These are phyloP conservation scores for Fragaria iinumae DNA, from an alignment of 306 rosid genomes.

Conservation along the genomic window DNA sequence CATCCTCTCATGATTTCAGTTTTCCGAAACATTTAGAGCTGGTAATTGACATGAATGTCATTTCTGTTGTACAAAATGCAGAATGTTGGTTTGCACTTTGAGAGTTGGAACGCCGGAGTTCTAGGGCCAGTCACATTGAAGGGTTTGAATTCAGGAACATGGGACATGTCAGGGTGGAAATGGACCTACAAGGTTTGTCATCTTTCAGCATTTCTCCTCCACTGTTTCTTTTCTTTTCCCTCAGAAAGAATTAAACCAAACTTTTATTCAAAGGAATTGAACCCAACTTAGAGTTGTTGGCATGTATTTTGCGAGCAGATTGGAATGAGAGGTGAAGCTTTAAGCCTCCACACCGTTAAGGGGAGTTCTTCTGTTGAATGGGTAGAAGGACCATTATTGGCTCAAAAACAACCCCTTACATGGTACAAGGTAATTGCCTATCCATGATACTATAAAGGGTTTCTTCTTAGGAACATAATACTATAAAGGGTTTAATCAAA, in stretches of 20 bases:
- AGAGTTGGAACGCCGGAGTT: constrained; percentile 88
- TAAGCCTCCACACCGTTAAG: constrained; percentile 59
- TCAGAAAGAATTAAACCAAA: not conserved
- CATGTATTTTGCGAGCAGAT: constrained; percentile 38
- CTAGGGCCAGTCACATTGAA: constrained; percentile 81
- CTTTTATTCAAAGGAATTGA: not conserved
- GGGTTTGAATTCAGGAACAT: constrained; percentile 81
- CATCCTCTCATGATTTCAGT: constrained; percentile 7
- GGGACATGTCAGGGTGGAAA: constrained; percentile 75
- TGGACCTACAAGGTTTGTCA: constrained; percentile 90
- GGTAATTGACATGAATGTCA: not conserved
- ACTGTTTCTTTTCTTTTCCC: not conserved
- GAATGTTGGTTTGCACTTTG: constrained; percentile 80
- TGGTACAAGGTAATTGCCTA: constrained; percentile 67
- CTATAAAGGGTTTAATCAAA: not conserved
- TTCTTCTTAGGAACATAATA: not conserved
- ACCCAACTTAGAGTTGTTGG: not conserved
- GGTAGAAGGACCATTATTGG: constrained; percentile 61
- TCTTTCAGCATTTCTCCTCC: not conserved
- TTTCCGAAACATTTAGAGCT: not conserved
- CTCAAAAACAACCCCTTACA: constrained; percentile 62
- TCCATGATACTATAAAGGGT: not conserved
- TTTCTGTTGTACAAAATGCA: constrained; percentile 31
- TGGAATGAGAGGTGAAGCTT: constrained; percentile 80
- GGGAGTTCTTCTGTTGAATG: constrained; percentile 85